Base-by-base conservation (phyloP, 371 early-diverging fungal genomes). In the Chytridium lagenaria region DNA sequence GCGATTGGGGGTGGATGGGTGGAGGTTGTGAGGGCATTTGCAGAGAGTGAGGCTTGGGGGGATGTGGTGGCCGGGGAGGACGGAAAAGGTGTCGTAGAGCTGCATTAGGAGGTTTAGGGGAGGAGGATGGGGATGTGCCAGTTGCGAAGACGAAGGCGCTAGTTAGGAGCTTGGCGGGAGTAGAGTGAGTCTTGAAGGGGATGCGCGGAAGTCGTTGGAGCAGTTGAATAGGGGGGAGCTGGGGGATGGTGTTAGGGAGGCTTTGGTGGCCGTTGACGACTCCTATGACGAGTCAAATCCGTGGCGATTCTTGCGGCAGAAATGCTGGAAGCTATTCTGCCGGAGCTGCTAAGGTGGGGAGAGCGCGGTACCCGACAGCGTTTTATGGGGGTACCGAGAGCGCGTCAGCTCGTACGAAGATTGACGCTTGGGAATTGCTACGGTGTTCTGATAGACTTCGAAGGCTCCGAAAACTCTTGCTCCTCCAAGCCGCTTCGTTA, bases 321-420 rank as follows among this genome's bases (percentile, higher is more conserved):
- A 15, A 64, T 75, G 70, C 59, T 75, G 2, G 75, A 75, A 52
- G 70, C 70, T 10, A 75, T 75, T 50, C 31, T 26, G 75, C 71
- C 1, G 70, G 75, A 30, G 75, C 69, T 33, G 71, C 66, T 26
- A 65, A 55, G 23, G 33, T 33, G n/a, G 52, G 44, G 5, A 5
- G 66, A 26, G 66, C 66, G 5, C 66, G 49, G 28, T 66, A 66
- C 66, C 66, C 66, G 2, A 66, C 70, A 1, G 71, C 71, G 16
- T 34, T 65, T 15, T 75, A 68, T 49, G 66, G 71, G 12, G 75
- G 69, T n/a, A 49, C 63, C 23, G 74, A 74, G 63, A 69, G 69
- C 19, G 68, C 75, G 0, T 28, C 65, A 3, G 44, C 65, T 26
- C 51, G 52, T 26, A 51, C 63, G 16, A 59, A 57, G 22, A 67